Conservation (phyloP, 2,329 filamentous ascomycete species). For the Xylaria sp. region DNA sequence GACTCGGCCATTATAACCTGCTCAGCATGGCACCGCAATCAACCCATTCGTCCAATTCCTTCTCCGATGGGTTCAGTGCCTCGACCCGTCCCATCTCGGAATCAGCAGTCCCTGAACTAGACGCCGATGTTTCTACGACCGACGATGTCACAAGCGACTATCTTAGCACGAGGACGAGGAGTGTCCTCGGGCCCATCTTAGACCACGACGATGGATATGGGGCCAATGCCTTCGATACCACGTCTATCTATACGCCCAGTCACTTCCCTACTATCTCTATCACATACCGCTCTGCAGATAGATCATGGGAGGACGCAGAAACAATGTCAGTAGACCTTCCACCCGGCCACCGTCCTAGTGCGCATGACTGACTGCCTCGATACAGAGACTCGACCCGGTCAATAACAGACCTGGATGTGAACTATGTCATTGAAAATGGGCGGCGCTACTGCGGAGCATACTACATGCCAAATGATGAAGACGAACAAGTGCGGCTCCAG, state of each 20-base stretch:
- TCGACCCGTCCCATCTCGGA: conserved; percentile 41
- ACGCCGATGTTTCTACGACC: conserved; percentile 47
- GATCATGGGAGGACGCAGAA: conserved; percentile 50
- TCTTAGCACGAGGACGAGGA: conserved; percentile 45
- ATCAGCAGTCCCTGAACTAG: conserved; percentile 45
- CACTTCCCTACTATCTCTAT: conserved; percentile 53
- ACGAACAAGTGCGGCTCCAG: conserved; percentile 70
- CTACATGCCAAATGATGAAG: conserved; percentile 73
- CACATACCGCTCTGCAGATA: conserved; percentile 50
- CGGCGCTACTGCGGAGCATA: conserved; percentile 71
- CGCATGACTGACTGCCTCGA: conserved; percentile 31
- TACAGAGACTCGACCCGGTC: conserved; percentile 56
- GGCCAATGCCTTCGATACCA: conserved; percentile 50
- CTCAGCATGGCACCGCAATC: conserved; percentile 44
- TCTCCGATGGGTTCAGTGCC: conserved; percentile 40
- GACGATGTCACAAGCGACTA: conserved; percentile 48
- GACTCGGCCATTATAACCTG: conserved; percentile 30
- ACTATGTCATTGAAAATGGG: conserved; percentile 68
- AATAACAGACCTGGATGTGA: conserved; percentile 62
- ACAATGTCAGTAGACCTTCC: conserved; percentile 53
- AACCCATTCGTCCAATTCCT: conserved; percentile 43
- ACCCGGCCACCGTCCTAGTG: neutral
- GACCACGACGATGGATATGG: conserved; percentile 42
- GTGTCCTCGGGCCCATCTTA: conserved; percentile 41
- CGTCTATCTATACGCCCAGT: conserved; percentile 57